Evolutionary conservation across 352 stramenopile species (phyloP).

Genomic region (Phytophthora meadii): DNA sequence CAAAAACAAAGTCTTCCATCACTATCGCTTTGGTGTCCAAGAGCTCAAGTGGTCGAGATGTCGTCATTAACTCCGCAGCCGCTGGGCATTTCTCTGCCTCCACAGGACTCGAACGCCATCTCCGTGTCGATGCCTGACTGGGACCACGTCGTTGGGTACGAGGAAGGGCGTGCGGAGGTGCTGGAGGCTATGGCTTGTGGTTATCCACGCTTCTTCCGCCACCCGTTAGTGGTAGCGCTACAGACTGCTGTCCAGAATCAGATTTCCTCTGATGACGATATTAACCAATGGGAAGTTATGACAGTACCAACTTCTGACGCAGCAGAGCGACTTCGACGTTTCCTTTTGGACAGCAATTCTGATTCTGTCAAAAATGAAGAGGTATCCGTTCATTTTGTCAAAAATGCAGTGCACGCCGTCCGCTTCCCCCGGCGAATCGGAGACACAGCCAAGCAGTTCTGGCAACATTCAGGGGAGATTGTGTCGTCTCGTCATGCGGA

Average conservation of each 20-base stretch:
- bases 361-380: conserved; percentile 28
- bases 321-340: conserved; percentile 68
- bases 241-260: conserved; percentile 39
- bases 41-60: neutral
- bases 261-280: conserved; percentile 22
- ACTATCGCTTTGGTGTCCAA: conserved; percentile 4
- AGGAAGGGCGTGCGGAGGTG: conserved; percentile 79
- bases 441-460: conserved; percentile 84
- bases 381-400: conserved; percentile 48
- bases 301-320: conserved; percentile 59
- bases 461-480: conserved; percentile 95
- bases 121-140: conserved; percentile 88
- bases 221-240: conserved; percentile 85
- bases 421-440: conserved; percentile 70
- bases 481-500: conserved; percentile 88
- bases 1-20: neutral
- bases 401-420: conserved; percentile 68
- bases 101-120: conserved; percentile 71
- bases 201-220: conserved; percentile 94
- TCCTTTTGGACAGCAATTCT: conserved; percentile 60
- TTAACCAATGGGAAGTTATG: conserved; percentile 44
- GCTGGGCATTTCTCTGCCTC: conserved; percentile 79
- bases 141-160: conserved; percentile 91
- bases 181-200: conserved; percentile 82
- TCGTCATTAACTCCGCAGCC: conserved; percentile 40